Base-by-base conservation (phyloP, 2,329 filamentous ascomycete species). In the Xylaria digitata region DNA sequence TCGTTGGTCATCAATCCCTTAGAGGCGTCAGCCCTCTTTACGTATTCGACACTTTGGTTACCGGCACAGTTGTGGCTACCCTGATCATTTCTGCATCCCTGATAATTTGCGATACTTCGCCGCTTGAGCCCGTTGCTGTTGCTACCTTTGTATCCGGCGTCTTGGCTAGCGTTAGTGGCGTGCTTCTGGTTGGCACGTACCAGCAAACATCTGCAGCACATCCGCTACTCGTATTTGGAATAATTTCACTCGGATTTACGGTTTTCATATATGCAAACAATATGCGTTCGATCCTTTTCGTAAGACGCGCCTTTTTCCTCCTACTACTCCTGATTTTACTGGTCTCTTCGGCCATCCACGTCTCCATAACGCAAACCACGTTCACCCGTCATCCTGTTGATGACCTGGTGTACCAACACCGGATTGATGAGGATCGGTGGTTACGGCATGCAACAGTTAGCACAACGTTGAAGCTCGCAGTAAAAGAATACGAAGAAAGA, bases 391-490 rank as follows among this genome's bases (percentile, higher is more conserved):
- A 88, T 60, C 84, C 85, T 0, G 74, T 88, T 40, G 80, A 82
- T 52, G 81, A 82, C 4, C 76, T 86, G 13, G 80, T 88, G 13
- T 87, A 85, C 70, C 80, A 81, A 43, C 80, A 80, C 2, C 80
- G 84, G 26, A 78, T 84, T 23, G 80, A 80, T 26, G 80, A 83
- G 6, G 82, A 85, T 69, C 80, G 83, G 8, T 88, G 85, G 85
- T 73, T 85, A 7, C 75, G 81, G 7, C 76, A 82, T 54, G 85
- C 82, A 0, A 79, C 78, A 1, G 79, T 80, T 15, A 87, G 85
- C 71, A 79, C 79, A 11, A 85, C 80, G 13, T 75, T 87, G 2
- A 77, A 77, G 0, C 77, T 83, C 8, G 86, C 85, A 0, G 80
- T 83, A 3, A 74, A 76, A 4, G 80, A 85, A 61, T 88, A 88